Base-by-base conservation (phyloP, 2,329 filamentous ascomycete genomes). In the Penicillium sp. region DNA sequence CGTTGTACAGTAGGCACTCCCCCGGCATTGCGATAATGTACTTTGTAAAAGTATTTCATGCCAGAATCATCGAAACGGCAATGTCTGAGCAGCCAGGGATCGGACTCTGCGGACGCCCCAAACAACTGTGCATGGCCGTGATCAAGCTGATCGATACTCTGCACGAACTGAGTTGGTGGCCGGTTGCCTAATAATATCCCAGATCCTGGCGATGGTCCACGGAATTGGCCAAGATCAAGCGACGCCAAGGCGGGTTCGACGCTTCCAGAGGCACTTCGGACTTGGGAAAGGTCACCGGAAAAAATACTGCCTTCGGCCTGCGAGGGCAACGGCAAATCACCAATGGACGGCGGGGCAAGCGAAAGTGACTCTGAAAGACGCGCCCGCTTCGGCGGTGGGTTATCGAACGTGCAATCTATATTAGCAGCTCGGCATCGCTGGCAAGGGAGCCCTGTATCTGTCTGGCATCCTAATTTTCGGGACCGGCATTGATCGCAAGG, bases 11-110 rank as follows among this genome's bases (percentile, higher is more conserved):
- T 66, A 0, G 69, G 70, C 16, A 72, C 67, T 8, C 70, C 70
- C 2, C 70, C 70, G 5, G 67, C 70, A 53, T 72, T 70, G n/a
- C 70, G 68, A 47, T 69, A 66, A 48, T 71, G 68, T 8, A 72
- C 58, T 44, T 67, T 68, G 51, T 71, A 65, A 25, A 72, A 69
- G 20, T 61, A 60, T 8, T 66, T 64, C 50, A 73, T 62, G 1
- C 69, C 70, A 20, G 66, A 58, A 42, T 72, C 68, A 44, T 73
- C 69, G 40, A 70, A 72, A 10, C 62, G 63, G 50, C 69, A 71
- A 50, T 73, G 70, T 16, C 69, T 52, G 18, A 71, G 56, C 4
- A 72, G 57, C 67, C 69, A 71, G 0, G 69, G 69, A 40, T 71
- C 69, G 7, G 65, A 69, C 38, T 70, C 68, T 22, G 68, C 64